Percentiles rank a stretch among this genome's conserved stretches.
Conservation (phyloP, 2,329 filamentous ascomycete species). For the Ophiostoma tasmaniense region DNA sequence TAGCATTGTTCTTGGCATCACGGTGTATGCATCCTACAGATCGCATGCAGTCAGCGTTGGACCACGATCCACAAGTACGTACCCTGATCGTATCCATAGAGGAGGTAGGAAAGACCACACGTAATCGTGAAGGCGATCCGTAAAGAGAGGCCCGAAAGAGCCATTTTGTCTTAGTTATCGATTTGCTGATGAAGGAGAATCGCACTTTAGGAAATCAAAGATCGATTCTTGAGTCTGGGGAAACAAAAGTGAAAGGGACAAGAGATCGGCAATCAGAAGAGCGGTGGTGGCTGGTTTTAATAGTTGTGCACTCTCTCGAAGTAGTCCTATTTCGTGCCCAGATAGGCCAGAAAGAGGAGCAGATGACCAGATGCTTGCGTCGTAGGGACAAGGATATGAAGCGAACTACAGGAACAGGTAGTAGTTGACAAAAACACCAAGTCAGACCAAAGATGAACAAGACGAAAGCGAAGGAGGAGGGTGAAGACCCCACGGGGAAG, state of each 20-base stretch:
- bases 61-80: neutral
- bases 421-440: too few species aligned
- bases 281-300: neutral
- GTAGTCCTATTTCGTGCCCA: neutral
- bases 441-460: neutral
- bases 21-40: neutral
- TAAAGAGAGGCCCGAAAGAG: neutral
- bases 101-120: constrained; percentile 25
- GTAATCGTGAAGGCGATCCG: constrained; percentile 10
- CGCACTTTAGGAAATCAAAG: neutral
- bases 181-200: neutral
- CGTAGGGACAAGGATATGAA: too few species aligned
- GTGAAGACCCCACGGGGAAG: neutral
- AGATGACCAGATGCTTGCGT: too few species aligned
- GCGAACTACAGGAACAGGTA: too few species aligned
- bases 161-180: neutral
- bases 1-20: neutral
- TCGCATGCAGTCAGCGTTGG: neutral
- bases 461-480: neutral
- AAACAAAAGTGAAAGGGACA: neutral
- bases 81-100: constrained; percentile 40
- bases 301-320: neutral
- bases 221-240: neutral
- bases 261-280: neutral
- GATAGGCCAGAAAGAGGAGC: neutral